These are phyloP conservation scores for Tillandsia leiboldiana DNA, from an alignment of 176 grass and related monocot genomes.

Conservation along the genomic window DNA sequence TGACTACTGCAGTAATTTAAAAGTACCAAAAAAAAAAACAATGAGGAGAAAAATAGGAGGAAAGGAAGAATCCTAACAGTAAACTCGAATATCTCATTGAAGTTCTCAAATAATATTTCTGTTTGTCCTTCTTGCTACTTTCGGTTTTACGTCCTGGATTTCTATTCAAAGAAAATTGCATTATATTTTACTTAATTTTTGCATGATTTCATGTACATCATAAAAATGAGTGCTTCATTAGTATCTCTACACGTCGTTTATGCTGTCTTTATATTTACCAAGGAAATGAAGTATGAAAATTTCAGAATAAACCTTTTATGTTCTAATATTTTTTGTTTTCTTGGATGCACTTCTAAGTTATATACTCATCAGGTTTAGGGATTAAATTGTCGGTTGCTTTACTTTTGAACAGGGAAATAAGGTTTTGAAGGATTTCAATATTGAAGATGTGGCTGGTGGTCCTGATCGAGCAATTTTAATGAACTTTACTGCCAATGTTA, in stretches of 20 bases:
- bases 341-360: background rate
- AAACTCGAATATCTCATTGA: no score
- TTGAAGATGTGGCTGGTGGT: conserved; percentile 50
- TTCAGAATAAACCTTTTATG: background rate
- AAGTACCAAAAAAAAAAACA: no score
- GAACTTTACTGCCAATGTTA: conserved; percentile 39
- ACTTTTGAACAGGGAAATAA: conserved; percentile 36
- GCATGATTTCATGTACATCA: background rate
- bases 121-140: conserved; percentile 9
- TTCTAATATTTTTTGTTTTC: background rate
- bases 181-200: background rate
- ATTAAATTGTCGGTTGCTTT: background rate
- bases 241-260: no score
- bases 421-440: conserved; percentile 76
- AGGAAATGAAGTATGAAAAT: background rate
- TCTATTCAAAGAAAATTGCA: background rate
- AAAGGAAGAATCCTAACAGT: no score
- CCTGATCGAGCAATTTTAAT: conserved; percentile 24
- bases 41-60: no score
- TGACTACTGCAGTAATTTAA: no score
- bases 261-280: background rate
- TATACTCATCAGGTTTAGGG: background rate
- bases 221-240: background rate
- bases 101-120: background rate
- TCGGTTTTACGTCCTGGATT: background rate